Evolutionary conservation across 257 asterid species (phyloP), one percentile per base, ranked within the genome.

Genomic region (Capsicum rhomboideum): DNA sequence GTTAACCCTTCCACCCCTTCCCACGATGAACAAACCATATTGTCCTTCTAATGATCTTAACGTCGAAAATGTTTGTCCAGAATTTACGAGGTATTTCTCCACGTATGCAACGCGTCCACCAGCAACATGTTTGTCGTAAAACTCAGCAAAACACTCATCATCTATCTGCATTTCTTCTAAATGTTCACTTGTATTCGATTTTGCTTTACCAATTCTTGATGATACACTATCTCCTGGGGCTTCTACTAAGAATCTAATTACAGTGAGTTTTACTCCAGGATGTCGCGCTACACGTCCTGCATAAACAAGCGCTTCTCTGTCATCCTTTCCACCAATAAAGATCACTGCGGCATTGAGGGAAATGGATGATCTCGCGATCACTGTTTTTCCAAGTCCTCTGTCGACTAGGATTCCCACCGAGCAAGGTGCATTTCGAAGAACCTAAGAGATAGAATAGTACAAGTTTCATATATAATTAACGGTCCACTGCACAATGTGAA

Each of bases 291-390:
- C 92, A 1, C 99, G 92, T 0, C 99, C 98, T 0, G 98, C 99
- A 1, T 90, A 96, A 44, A 92, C 89, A 2, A 96, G 87, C 0
- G 99, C 98, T 88, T 96, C 99, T 0, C 98, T 86, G 78, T 96
- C 98, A 6, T 96, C 98, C 83, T 93, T 94, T 7, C 98, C 99
- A 0, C 99, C 99, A 0, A 96, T 96, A 91, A 96, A 96, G 31
- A 96, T 95, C 34, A 96, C 96, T 1, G 98, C 98, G 10, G 96
- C 98, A 11, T 89, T 89, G 66, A 94, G 93, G 78, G 93, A 83
- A 21, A 87, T 55, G n/a, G 91, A 1, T 63, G 94, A 80, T 87
- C 92, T 86, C 10, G 97, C 81, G 37, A 96, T 68, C 18, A 67
- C 83, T 21, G 89, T 77, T n/a, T 88, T 14, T 8, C 98, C 99